Conservation (phyloP, 331 rosid species). For the Malus hybrid region DNA sequence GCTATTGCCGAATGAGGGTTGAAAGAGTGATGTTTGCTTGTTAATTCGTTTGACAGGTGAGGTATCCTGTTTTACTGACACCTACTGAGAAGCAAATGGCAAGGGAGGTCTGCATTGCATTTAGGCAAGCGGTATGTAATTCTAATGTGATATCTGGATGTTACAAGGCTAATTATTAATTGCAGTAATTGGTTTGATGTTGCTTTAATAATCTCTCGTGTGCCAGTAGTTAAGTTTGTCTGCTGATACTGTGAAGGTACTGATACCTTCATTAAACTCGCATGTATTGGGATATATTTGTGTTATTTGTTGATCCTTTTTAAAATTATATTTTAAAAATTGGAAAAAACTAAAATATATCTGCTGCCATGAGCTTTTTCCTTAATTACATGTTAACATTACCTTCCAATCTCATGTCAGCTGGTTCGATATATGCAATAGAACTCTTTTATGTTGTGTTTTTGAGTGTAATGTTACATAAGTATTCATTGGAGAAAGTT, state of each 20-base stretch:
- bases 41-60: conserved; percentile 60
- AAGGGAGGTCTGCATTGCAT: conserved; percentile 88
- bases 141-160: conserved; percentile 4
- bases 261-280: neutral
- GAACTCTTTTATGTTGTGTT: neutral
- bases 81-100: conserved; percentile 98
- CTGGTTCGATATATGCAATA: neutral
- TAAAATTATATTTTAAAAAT: no score
- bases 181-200: neutral
- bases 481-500: neutral
- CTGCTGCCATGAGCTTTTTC: neutral
- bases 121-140: conserved; percentile 85
- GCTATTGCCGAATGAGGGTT: conserved; percentile 2
- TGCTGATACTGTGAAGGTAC: neutral
- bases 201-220: neutral
- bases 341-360: no score
- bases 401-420: neutral
- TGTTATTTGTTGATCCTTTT: neutral
- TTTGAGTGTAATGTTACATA: neutral
- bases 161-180: neutral
- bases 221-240: neutral
- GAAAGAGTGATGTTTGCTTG: conserved; percentile 15
- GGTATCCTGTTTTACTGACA: conserved; percentile 91
- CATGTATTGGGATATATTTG: neutral
- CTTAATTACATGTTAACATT: neutral